Conservation (phyloP, 2,329 filamentous ascomycete genomes). For the Fusarium chuoi region DNA sequence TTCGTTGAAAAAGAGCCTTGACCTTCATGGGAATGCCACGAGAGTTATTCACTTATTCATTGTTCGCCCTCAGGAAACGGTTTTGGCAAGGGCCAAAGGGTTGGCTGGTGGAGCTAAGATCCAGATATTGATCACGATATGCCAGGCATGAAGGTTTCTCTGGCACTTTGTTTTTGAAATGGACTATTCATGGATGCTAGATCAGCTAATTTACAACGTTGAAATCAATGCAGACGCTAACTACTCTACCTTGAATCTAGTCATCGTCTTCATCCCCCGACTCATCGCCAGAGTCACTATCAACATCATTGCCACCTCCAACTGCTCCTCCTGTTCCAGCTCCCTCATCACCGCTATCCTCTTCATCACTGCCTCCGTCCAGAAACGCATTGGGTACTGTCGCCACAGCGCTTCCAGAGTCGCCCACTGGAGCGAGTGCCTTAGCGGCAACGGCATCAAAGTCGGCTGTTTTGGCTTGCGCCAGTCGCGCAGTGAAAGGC, state of each 20-base stretch:
- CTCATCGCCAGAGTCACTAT: neutral
- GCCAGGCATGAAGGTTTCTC: neutral
- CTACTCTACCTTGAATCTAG: rapidly evolving
- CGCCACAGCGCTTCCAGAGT: constrained; percentile 1
- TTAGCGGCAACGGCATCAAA: constrained; percentile 1
- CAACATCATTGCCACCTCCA: neutral
- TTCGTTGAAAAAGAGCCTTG: too few relatives aligned
- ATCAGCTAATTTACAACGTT: neutral
- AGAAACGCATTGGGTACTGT: neutral
- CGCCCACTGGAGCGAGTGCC: neutral
- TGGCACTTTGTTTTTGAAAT: neutral
- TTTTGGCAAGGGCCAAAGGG: too few relatives aligned
- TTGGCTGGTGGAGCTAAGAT: too few relatives aligned
- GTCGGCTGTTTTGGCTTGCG: neutral
- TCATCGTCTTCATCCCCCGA: neutral
- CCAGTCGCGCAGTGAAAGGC: neutral
- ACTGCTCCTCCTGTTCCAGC: neutral
- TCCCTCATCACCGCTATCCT: neutral
- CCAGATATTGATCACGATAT: too few relatives aligned
- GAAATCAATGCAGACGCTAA: neutral
- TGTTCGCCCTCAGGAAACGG: too few relatives aligned
- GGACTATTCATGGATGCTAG: rapidly evolving
- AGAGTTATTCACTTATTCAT: too few relatives aligned
- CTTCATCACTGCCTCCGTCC: neutral
- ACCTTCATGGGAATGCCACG: too few relatives aligned